A percentile compares a stretch with the other conserved stretches of the same genome.
Conservation (phyloP, 768 basidiomycete species). For the Leucogyrophana mollusca region DNA sequence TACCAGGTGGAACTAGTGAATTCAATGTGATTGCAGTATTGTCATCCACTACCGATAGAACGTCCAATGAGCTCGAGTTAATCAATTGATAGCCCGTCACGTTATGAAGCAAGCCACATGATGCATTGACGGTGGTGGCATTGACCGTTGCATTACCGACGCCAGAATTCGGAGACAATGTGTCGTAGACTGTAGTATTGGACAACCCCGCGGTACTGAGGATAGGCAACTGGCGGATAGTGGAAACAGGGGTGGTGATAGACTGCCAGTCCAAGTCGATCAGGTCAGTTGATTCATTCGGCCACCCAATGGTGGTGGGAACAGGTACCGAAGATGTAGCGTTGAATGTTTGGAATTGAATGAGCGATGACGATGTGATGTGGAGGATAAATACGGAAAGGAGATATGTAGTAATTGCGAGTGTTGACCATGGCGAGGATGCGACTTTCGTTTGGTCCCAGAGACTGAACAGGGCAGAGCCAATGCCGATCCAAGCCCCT, state of each 20-base stretch:
- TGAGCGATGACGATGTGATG: conserved; percentile 17
- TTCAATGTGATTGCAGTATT: no score
- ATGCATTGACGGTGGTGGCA: conserved; percentile 8
- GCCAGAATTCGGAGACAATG: not conserved
- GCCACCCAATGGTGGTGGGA: conserved; percentile 5
- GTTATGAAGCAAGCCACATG: conserved; percentile 10
- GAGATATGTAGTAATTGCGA: conserved; percentile 17
- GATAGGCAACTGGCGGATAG: not conserved
- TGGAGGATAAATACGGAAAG: conserved; percentile 16
- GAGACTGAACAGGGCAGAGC: conserved; percentile 12
- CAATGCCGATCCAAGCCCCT: conserved; percentile 20
- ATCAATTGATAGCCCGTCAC: no score
- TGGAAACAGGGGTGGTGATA: not conserved
- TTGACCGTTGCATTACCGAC: conserved; percentile 9
- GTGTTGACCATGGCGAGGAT: conserved; percentile 10
- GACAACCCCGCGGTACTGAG: conserved; percentile 7
- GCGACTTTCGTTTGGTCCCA: conserved; percentile 13
- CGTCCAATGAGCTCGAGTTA: no score
- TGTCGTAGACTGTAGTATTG: conserved; percentile 14
- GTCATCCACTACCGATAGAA: no score
- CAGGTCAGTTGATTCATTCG: conserved; percentile 2
- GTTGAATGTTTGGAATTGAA: conserved; percentile 16
- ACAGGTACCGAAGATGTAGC: not conserved
- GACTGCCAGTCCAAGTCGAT: conserved; percentile 1
- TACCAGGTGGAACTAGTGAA: no score